Evolutionary conservation across 2,329 filamentous ascomycete genomes (phyloP).

Genomic region (Apiospora malaysiana): DNA sequence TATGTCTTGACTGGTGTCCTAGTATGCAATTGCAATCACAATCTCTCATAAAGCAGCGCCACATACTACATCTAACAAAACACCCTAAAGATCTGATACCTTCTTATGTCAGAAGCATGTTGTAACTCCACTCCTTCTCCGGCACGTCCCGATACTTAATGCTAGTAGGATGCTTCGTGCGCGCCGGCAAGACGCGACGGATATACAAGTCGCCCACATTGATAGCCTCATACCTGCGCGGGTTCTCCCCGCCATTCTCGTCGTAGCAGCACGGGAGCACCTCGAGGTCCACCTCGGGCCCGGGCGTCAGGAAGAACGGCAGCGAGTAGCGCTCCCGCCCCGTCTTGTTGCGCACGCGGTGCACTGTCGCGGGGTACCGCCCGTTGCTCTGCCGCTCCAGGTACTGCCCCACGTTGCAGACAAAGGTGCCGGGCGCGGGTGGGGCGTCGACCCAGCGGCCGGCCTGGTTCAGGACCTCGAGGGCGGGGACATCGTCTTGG

Average conservation of each 20-base stretch:
- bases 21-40: too few relatives aligned
- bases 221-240: slow-evolving; percentile 32
- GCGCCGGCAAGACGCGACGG: slow-evolving; percentile 39
- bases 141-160: slow-evolving; percentile 43
- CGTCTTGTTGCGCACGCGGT: slow-evolving; percentile 45
- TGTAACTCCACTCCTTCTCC: slow-evolving; percentile 40
- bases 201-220: slow-evolving; percentile 43
- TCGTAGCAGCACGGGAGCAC: slow-evolving; percentile 34
- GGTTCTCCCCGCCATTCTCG: slow-evolving; percentile 4
- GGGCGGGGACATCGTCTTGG: slow-evolving; percentile 36
- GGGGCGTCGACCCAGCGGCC: slow-evolving; percentile 47
- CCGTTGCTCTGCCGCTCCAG: slow-evolving; percentile 48
- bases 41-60: too few relatives aligned
- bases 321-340: slow-evolving; percentile 46
- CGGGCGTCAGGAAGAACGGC: slow-evolving; percentile 44
- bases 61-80: too few relatives aligned
- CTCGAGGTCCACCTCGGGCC: slow-evolving; percentile 33
- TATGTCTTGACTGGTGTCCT: too few relatives aligned
- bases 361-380: slow-evolving; percentile 45
- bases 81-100: too few relatives aligned
- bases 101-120: slow-evolving; percentile 32
- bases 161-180: slow-evolving; percentile 44
- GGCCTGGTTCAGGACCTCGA: slow-evolving; percentile 49
- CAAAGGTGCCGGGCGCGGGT: slow-evolving; percentile 42
- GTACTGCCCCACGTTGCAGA: slow-evolving; percentile 49